phyloP scores from a whole-genome alignment of 768 basidiomycete genomes.

The Gymnopilus dilepis region DNA sequence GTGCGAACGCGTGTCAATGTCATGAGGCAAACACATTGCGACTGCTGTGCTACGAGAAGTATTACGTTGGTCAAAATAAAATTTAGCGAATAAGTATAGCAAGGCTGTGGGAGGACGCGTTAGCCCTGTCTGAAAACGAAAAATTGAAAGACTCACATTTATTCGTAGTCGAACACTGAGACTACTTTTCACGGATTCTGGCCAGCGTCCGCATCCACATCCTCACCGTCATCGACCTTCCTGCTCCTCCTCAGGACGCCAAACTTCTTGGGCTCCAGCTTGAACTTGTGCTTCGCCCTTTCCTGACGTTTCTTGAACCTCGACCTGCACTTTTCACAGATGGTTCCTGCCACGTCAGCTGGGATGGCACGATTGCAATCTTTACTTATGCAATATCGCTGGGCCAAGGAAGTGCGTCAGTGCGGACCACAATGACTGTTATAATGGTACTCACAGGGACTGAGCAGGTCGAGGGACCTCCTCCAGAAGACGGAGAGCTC shows the following conservation, averaged over 20 bases:
- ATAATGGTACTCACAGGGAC: neutral
- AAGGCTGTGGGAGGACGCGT: neutral
- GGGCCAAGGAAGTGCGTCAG: neutral
- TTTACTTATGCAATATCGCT: conserved; percentile 40
- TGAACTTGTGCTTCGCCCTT: conserved; percentile 48
- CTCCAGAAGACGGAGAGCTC: neutral
- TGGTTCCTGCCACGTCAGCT: conserved; percentile 26
- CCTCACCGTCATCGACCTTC: neutral
- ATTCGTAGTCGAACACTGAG: too few relatives aligned
- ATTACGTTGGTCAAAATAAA: neutral
- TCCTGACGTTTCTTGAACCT: conserved; percentile 51
- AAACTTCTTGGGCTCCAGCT: conserved; percentile 45
- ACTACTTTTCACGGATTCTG: neutral
- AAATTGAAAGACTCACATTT: neutral
- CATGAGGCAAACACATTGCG: conserved; percentile 5
- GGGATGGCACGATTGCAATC: conserved; percentile 44
- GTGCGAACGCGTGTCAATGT: conserved; percentile 2
- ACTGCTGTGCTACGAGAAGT: conserved; percentile 4
- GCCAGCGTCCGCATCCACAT: neutral
- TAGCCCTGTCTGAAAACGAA: neutral
- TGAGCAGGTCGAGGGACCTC: neutral
- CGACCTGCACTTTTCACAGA: conserved; percentile 51
- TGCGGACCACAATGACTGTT: neutral
- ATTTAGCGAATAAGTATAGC: conserved; percentile 7
- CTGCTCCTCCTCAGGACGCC: conserved; percentile 8